A percentile compares a stretch with the other conserved stretches of the same genome.
Conservation (phyloP, 495 filamentous ascomycete species). For the Daldinia grandis region DNA sequence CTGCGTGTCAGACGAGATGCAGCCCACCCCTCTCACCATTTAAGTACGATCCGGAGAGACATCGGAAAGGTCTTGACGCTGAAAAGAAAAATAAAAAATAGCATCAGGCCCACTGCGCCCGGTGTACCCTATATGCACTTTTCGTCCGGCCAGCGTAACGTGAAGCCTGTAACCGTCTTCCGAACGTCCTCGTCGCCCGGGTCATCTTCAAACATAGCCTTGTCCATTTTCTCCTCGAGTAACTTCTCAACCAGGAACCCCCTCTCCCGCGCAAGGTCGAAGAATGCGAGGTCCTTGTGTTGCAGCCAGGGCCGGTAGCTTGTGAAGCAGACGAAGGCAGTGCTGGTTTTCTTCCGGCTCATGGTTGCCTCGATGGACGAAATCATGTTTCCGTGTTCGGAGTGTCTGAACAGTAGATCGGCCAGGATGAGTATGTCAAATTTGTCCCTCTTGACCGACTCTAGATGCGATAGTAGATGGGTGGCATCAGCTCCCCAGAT, state of each 20-base stretch:
- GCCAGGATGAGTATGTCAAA: slow-evolving; percentile 88
- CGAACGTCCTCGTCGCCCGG: slow-evolving; percentile 78
- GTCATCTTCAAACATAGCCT: slow-evolving; percentile 88
- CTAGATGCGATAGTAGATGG: slow-evolving; percentile 61
- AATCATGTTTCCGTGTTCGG: slow-evolving; percentile 79
- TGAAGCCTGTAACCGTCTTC: slow-evolving; percentile 83
- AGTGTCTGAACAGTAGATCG: slow-evolving; percentile 89
- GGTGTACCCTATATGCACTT: slow-evolving; percentile 21
- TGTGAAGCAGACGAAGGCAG: slow-evolving; percentile 89
- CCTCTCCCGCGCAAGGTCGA: slow-evolving; percentile 70
- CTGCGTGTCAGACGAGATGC: slow-evolving; percentile 16
- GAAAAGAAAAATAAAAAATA: too few relatives aligned
- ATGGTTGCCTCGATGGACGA: slow-evolving; percentile 72
- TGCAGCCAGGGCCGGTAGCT: slow-evolving; percentile 91
- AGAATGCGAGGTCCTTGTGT: slow-evolving; percentile 84
- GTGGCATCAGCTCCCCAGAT: slow-evolving; percentile 75
- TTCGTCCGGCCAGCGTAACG: slow-evolving; percentile 62
- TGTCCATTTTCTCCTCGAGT: slow-evolving; percentile 80
- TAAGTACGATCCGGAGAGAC: slow-evolving; percentile 1
- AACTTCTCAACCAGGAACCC: slow-evolving; percentile 81
- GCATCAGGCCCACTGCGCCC: not conserved
- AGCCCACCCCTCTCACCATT: slow-evolving; percentile 8
- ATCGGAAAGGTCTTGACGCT: not conserved
- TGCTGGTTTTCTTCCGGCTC: slow-evolving; percentile 59
- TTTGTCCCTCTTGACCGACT: slow-evolving; percentile 41